These are phyloP conservation scores for Monosporascus sp. DNA, from an alignment of 2,329 filamentous ascomycete genomes.

Conservation along the genomic window DNA sequence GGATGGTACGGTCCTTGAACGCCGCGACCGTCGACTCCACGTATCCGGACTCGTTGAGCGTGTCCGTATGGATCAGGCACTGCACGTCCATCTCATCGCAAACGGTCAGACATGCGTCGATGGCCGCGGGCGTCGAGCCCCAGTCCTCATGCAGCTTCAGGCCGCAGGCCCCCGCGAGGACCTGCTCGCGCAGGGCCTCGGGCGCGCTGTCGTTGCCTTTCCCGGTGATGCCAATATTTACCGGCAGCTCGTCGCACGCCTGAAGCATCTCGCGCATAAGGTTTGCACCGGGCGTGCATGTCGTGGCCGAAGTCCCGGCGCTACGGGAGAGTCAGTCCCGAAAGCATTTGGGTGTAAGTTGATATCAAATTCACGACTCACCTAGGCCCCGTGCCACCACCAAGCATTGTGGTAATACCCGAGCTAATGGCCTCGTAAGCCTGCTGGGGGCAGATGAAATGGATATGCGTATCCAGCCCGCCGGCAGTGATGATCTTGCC, in stretches of 20 bases:
- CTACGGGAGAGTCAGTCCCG: conserved; percentile 31
- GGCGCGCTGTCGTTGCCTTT: conserved; percentile 85
- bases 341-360: too few species aligned
- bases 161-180: conserved; percentile 78
- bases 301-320: conserved; percentile 86
- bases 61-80: conserved; percentile 92
- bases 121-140: conserved; percentile 86
- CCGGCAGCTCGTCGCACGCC: conserved; percentile 71
- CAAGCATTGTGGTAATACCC: conserved; percentile 85
- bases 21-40: conserved; percentile 86
- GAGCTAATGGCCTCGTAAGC: conserved; percentile 75
- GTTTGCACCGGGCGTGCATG: conserved; percentile 80
- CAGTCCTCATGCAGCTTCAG: conserved; percentile 96
- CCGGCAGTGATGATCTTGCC: conserved; percentile 87
- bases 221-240: conserved; percentile 87
- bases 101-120: conserved; percentile 77
- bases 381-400: conserved; percentile 89
- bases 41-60: conserved; percentile 94
- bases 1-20: conserved; percentile 81
- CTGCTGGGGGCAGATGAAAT: conserved; percentile 94
- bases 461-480: conserved; percentile 84
- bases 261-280: conserved; percentile 88
- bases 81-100: conserved; percentile 92
- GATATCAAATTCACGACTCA: conserved; percentile 26
- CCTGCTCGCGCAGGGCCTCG: conserved; percentile 69